These are phyloP conservation scores for Crinitomyces ghanaensis DNA, from an alignment of 805 yeast genomes.

Conservation along the genomic window DNA sequence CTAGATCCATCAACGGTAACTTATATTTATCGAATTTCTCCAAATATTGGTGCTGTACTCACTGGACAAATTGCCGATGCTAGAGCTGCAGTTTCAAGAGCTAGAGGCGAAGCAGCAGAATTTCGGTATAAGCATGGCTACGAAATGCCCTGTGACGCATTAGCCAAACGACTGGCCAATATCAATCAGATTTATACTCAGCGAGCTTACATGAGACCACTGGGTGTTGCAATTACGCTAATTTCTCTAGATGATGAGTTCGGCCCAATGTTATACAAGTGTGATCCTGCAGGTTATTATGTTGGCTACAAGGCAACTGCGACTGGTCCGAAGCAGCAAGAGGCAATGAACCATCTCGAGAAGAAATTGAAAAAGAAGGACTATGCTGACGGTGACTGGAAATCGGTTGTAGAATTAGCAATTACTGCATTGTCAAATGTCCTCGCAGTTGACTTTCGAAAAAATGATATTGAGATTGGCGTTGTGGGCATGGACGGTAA, in stretches of 20 bases:
- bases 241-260: slow-evolving; percentile 77
- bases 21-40: slow-evolving; percentile 73
- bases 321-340: slow-evolving; percentile 96
- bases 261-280: slow-evolving; percentile 84
- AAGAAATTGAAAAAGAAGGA: slow-evolving; percentile 75
- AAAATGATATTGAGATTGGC: slow-evolving; percentile 88
- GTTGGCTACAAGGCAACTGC: slow-evolving; percentile 86
- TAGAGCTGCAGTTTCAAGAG: slow-evolving; percentile 77
- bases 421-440: slow-evolving; percentile 78
- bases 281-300: slow-evolving; percentile 96
- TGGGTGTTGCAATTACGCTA: slow-evolving; percentile 87
- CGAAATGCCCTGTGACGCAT: slow-evolving; percentile 89
- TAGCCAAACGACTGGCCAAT: slow-evolving; percentile 93
- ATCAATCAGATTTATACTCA: slow-evolving; percentile 92
- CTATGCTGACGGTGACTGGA: slow-evolving; percentile 71
- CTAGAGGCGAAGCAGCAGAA: slow-evolving; percentile 92
- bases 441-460: slow-evolving; percentile 85
- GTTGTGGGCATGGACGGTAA: slow-evolving; percentile 57
- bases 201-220: slow-evolving; percentile 96
- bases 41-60: slow-evolving; percentile 75
- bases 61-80: slow-evolving; percentile 94
- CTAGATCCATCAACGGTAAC: slow-evolving; percentile 81
- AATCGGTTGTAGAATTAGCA: slow-evolving; percentile 77
- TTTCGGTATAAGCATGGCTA: slow-evolving; percentile 90
- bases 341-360: slow-evolving; percentile 79